Conservation (phyloP, 1,284 basidiomycete genomes). For the Polyporus tsugae region DNA sequence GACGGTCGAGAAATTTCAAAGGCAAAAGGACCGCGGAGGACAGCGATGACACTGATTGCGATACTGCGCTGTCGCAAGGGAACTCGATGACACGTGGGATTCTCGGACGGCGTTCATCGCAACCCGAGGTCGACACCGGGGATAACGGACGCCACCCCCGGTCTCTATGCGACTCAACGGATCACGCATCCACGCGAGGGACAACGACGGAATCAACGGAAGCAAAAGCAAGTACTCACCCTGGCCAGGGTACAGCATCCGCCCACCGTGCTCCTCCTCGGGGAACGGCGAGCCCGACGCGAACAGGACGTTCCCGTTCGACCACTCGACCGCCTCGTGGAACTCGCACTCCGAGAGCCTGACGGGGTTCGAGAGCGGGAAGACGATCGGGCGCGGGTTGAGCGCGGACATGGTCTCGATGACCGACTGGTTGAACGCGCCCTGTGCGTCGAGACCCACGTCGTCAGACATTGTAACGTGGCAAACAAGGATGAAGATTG, state of each 20-base stretch:
- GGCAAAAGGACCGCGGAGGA: neutral
- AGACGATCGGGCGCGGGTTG: constrained; percentile 91
- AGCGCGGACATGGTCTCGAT: constrained; percentile 86
- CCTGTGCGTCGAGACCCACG: constrained; percentile 43
- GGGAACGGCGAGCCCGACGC: constrained; percentile 94
- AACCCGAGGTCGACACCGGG: neutral
- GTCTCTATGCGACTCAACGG: neutral
- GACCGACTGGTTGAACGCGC: constrained; percentile 82
- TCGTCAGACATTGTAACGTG: constrained; percentile 16
- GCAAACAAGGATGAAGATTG: too few relatives aligned
- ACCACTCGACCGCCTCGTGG: constrained; percentile 83
- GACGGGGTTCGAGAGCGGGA: constrained; percentile 96
- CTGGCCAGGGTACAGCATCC: constrained; percentile 83
- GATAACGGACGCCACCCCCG: neutral
- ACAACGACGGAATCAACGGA: neutral
- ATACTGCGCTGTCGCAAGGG: neutral
- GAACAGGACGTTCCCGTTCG: constrained; percentile 81
- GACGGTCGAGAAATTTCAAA: neutral
- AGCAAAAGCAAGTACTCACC: constrained; percentile 41
- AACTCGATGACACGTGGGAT: neutral
- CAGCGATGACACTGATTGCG: neutral
- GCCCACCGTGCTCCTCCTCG: constrained; percentile 64
- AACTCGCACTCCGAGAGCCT: constrained; percentile 88
- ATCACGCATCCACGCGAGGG: neutral
- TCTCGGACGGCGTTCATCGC: neutral